Evolutionary conservation across 441 rosid genomes (phyloP), one percentile per base, ranked within the genome.

Genomic region (Gossypium schwendimanii): DNA sequence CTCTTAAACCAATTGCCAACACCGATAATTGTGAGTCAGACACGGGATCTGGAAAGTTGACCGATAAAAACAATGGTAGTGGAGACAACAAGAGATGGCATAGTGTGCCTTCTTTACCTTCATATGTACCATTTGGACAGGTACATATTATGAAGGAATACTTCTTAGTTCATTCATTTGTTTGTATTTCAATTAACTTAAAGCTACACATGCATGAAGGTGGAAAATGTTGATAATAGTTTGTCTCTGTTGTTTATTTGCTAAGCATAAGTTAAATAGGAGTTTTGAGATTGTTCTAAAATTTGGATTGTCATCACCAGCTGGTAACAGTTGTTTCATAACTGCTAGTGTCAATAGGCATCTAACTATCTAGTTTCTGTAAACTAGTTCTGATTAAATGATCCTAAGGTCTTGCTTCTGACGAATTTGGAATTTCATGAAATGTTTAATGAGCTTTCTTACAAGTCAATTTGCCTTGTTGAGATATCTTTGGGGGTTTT

Each of bases 121-220:
- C 96, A 50, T 94, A 94, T 83, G 90, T 94, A 23, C 99, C 99
- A 61, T 94, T 94, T 86, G 99, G 98, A 57, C 83, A 91, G 98
- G 98, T 92, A 79, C 10, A 68, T 67, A 11, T 39, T 53, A 33
- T 76, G 77, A 57, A 41, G 23, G 23, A 71, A 12, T 69, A 50
- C 71, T 49, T 75, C 45, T 41, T 41, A 41, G 45, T 41, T 41
- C 68, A 17, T 64, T 74, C 65, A 9, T 61, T 52, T 57, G 41
- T 24, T 7, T 66, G n/a, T 26, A 49, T 54, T 24, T 31, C 70
- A 31, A 18, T 74, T 70, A 61, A 20, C 9, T 73, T 21, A 2
- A 47, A 45, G 71, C n/a, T 65, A 54, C 39, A 54, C 39, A 55
- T 47, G 63, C 62, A 6, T 53, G 57, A 44, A 10, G 45, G 60